Evolutionary conservation across 257 asterid species (phyloP).

Genomic region (Salvia splendens): DNA sequence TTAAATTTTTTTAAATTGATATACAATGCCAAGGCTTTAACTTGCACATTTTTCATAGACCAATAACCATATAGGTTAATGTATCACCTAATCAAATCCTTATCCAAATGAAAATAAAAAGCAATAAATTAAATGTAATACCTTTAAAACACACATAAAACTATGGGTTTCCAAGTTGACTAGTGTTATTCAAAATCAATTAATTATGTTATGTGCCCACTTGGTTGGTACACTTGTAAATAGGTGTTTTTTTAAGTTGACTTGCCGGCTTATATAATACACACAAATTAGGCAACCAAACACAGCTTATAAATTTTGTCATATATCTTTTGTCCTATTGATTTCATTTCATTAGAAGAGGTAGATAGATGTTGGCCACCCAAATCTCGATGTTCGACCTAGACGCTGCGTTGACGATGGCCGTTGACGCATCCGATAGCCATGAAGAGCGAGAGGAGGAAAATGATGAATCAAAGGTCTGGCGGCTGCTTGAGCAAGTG

Average conservation of each 20-base stretch:
- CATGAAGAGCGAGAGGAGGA: background rate
- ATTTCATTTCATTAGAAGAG: background rate
- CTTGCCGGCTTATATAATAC: background rate
- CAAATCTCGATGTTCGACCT: slow-evolving; percentile 34
- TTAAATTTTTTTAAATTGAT: too few species aligned
- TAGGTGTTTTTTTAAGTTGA: background rate
- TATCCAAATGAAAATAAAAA: background rate
- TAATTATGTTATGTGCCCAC: too few species aligned
- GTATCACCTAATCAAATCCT: too few species aligned
- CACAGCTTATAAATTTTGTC: background rate
- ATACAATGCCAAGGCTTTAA: too few species aligned
- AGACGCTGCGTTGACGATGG: slow-evolving; percentile 38
- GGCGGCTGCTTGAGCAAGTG: slow-evolving; percentile 24
- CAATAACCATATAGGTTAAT: too few species aligned
- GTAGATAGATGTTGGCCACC: background rate
- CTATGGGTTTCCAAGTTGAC: too few species aligned
- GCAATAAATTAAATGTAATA: too few species aligned
- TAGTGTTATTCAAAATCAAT: too few species aligned
- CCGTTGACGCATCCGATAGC: slow-evolving; percentile 10
- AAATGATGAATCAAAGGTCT: background rate
- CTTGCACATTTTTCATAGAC: too few species aligned
- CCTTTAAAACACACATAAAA: too few species aligned
- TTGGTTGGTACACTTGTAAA: background rate
- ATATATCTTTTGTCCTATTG: too few species aligned
- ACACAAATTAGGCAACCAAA: background rate